Conservation (phyloP, 2,329 filamentous ascomycete genomes). For the Lachnellula suecica region DNA sequence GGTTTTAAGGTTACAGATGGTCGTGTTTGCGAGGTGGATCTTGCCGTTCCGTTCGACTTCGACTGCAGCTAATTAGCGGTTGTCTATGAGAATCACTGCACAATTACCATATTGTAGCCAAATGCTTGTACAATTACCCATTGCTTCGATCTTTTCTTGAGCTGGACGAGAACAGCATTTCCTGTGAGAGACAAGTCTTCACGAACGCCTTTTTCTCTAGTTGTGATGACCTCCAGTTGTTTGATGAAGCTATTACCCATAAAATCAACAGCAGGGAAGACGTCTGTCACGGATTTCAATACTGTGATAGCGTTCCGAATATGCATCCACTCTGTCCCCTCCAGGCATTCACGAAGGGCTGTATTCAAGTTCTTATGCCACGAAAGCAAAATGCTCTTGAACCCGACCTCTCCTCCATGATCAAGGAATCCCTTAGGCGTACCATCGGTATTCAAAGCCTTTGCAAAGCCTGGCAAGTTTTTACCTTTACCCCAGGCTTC, state of each 20-base stretch:
- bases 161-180: slow-evolving; percentile 67
- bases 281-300: slow-evolving; percentile 74
- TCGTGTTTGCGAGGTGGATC: slow-evolving; percentile 13
- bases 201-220: slow-evolving; percentile 61
- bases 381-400: slow-evolving; percentile 79
- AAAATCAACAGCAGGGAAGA: slow-evolving; percentile 87
- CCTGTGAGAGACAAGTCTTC: slow-evolving; percentile 76
- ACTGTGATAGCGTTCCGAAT: slow-evolving; percentile 94
- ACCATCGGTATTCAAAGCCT: slow-evolving; percentile 67
- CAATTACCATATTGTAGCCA: slow-evolving; percentile 58
- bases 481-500: slow-evolving; percentile 70
- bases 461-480: slow-evolving; percentile 76
- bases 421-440: slow-evolving; percentile 72
- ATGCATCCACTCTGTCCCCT: slow-evolving; percentile 90
- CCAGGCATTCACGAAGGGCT: slow-evolving; percentile 79
- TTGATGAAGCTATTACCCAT: slow-evolving; percentile 70
- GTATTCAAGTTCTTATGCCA: slow-evolving; percentile 85
- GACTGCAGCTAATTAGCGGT: background rate
- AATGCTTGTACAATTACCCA: slow-evolving; percentile 79
- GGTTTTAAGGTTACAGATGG: slow-evolving; percentile 48
- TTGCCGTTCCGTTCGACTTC: slow-evolving; percentile 4
- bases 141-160: slow-evolving; percentile 64
- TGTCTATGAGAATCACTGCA: background rate
- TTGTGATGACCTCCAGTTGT: slow-evolving; percentile 65
- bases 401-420: slow-evolving; percentile 71